Conservation (phyloP, 768 basidiomycete genomes). For the Podaxis sp. region DNA sequence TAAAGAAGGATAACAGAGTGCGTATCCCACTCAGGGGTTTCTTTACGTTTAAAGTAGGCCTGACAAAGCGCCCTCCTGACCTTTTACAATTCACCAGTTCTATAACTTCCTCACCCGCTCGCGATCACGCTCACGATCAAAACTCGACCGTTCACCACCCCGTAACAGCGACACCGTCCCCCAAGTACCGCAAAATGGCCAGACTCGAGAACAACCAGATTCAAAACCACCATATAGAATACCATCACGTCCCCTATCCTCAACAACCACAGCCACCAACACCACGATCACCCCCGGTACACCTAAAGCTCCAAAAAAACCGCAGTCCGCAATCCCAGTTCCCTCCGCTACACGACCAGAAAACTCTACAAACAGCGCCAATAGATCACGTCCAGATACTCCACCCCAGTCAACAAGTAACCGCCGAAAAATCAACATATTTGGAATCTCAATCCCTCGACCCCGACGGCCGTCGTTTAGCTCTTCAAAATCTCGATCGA, state of each 20-base stretch:
- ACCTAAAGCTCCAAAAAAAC: slow-evolving; percentile 36
- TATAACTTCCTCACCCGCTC: slow-evolving; percentile 59
- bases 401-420: slow-evolving; percentile 35
- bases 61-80: slow-evolving; percentile 6
- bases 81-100: slow-evolving; percentile 38
- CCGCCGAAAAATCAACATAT: slow-evolving; percentile 42
- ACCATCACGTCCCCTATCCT: slow-evolving; percentile 63
- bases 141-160: slow-evolving; percentile 24
- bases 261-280: slow-evolving; percentile 62
- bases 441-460: slow-evolving; percentile 40
- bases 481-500: slow-evolving; percentile 27
- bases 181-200: slow-evolving; percentile 19
- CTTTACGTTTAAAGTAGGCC: neutral
- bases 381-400: slow-evolving; percentile 26
- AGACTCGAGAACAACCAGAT: slow-evolving; percentile 18
- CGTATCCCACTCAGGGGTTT: slow-evolving; percentile 18
- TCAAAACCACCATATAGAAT: slow-evolving; percentile 51
- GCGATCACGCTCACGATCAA: slow-evolving; percentile 61
- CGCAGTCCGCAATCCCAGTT: slow-evolving; percentile 28
- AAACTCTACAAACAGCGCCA: slow-evolving; percentile 10
- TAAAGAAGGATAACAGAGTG: slow-evolving; percentile 49
- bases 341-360: slow-evolving; percentile 18
- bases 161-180: slow-evolving; percentile 22
- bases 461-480: slow-evolving; percentile 31
- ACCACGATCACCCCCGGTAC: slow-evolving; percentile 61